phyloP scores from a whole-genome alignment of 2,329 filamentous ascomycete species.

The Parafenestella ontariensis region DNA sequence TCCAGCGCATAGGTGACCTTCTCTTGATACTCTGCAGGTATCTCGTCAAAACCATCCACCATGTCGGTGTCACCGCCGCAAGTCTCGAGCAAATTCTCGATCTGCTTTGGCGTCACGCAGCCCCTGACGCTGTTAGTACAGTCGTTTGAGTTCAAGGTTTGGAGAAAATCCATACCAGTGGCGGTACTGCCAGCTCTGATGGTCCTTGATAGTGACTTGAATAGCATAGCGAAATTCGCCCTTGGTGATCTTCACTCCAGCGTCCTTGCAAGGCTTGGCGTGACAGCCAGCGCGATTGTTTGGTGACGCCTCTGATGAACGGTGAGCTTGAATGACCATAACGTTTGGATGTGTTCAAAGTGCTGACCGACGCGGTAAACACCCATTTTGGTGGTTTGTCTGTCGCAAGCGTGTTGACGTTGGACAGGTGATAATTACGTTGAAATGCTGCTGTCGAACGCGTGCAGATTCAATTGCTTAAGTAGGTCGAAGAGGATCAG shows the following conservation, averaged over 20 bases:
- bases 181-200: slow-evolving; percentile 76
- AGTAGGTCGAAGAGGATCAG: not conserved
- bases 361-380: slow-evolving; percentile 37
- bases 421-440: not conserved
- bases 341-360: not conserved
- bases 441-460: slow-evolving; percentile 3
- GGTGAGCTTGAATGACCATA: slow-evolving; percentile 1
- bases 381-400: slow-evolving; percentile 24
- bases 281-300: slow-evolving; percentile 78
- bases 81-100: slow-evolving; percentile 69
- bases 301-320: slow-evolving; percentile 25
- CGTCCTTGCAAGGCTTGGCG: slow-evolving; percentile 74
- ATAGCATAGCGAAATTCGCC: slow-evolving; percentile 74
- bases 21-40: slow-evolving; percentile 70
- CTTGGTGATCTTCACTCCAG: slow-evolving; percentile 74
- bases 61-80: slow-evolving; percentile 67
- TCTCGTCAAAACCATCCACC: slow-evolving; percentile 83
- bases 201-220: slow-evolving; percentile 68
- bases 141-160: not conserved
- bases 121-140: slow-evolving; percentile 66
- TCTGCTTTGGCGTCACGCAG: slow-evolving; percentile 79
- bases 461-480: slow-evolving; percentile 6
- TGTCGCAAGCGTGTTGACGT: not conserved
- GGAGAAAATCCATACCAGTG: slow-evolving; percentile 73
- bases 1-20: slow-evolving; percentile 77